phyloP scores from a whole-genome alignment of 441 rosid genomes.

The Aleurites moluccanus region DNA sequence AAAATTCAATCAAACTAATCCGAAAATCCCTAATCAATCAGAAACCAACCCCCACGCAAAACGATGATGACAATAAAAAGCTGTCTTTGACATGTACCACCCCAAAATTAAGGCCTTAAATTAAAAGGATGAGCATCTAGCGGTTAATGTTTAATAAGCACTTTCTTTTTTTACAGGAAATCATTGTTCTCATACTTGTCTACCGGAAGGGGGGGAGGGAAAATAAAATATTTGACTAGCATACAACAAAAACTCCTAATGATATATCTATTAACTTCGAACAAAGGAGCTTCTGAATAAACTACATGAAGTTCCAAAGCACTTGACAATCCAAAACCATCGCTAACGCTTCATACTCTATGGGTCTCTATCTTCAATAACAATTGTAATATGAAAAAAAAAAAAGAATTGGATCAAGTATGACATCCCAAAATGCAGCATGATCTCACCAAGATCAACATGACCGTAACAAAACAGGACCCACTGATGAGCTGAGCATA shows the following conservation, averaged over 20 bases:
- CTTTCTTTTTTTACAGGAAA: conserved; percentile 22
- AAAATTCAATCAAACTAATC: too few species aligned
- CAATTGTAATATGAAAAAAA: conserved; percentile 12
- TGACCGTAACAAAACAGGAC: conserved; percentile 81
- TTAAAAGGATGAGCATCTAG: background rate
- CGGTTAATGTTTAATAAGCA: conserved; percentile 12
- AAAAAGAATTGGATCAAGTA: conserved; percentile 21
- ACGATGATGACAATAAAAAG: too few species aligned
- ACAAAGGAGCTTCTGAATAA: conserved; percentile 28
- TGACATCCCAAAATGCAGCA: conserved; percentile 34
- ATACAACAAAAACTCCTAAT: conserved; percentile 36
- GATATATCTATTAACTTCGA: conserved; percentile 25
- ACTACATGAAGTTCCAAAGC: conserved; percentile 27
- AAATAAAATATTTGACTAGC: conserved; percentile 21
- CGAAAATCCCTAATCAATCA: too few species aligned
- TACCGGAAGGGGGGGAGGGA: background rate
- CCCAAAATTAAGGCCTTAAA: background rate
- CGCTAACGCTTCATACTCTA: conserved; percentile 40
- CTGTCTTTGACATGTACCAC: too few species aligned
- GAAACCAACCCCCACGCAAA: too few species aligned
- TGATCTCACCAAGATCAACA: conserved; percentile 45
- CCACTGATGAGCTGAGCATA: conserved; percentile 83
- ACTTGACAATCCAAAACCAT: conserved; percentile 31
- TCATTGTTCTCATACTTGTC: conserved; percentile 6
- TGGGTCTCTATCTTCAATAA: conserved; percentile 32